Evolutionary conservation across 1,139 yeast genomes (phyloP), one percentile per base, ranked within the genome.

Genomic region (Debaryomyces nepalensis): DNA sequence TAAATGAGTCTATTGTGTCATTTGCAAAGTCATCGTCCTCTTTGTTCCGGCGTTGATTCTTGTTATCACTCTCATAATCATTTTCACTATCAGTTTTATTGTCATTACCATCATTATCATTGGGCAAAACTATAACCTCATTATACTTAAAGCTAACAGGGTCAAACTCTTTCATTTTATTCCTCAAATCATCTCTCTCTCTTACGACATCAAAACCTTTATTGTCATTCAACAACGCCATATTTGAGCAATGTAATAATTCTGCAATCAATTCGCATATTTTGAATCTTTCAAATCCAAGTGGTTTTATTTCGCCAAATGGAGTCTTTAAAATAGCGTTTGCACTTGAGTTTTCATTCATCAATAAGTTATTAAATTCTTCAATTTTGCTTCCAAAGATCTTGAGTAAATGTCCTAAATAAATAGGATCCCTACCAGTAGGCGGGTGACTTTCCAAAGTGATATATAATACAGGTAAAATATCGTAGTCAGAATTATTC

Each of bases 241-340:
- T 95, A 64, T 93, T 93, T 19, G 97, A 89, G 59, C 99, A 93
- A 65, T 93, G 99, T 45, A 93, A 75, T 40, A 93, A 74, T 62
- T 93, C 99, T 0, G 99, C 99, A 49, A 93, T 82, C 50, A 93
- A 74, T 66, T 95, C 99, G 61, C 97, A 93, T 39, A 93, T 87
- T 61, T 91, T 88, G 66, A 95, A 93, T 52, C 98, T 75, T 67
- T 93, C 98, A 64, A 91, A 91, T 0, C 99, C 99, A 30, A 93
- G 70, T 1, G 99, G 99, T 64, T 88, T 95, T 37, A 73, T 73
- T 47, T 69, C 74, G 5, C 79, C 79, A 53, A 70, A 68, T 2
- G 75, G 73, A 4, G 97, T 88, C 47, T 79, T 75, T 49, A 89
- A 63, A 42, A 53, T 59, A 14, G 49, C 38, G 12, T 45, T 48